phyloP scores from a whole-genome alignment of 768 basidiomycete genomes.

The Agrocybe pediades region DNA sequence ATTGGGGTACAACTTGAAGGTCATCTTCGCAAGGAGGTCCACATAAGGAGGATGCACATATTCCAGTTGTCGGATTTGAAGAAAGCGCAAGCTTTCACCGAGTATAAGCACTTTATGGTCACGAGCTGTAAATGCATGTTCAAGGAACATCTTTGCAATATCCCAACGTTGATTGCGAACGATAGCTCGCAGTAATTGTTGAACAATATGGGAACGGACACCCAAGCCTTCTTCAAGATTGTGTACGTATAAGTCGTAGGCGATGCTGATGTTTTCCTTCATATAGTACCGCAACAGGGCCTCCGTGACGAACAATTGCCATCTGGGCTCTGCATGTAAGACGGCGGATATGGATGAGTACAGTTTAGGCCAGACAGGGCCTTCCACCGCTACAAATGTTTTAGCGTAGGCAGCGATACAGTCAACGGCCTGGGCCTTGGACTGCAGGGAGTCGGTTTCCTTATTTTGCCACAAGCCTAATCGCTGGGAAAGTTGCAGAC shows the following conservation, averaged over 20 bases:
- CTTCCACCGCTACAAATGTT: constrained; percentile 28
- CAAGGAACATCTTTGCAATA: constrained; percentile 35
- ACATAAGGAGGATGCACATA: constrained; percentile 30
- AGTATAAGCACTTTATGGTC: constrained; percentile 38
- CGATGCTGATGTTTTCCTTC: constrained; percentile 5
- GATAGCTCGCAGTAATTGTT: constrained; percentile 33
- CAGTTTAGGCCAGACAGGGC: constrained; percentile 29
- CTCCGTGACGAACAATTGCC: constrained; percentile 30
- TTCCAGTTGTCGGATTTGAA: constrained; percentile 34
- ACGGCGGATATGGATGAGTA: constrained; percentile 27
- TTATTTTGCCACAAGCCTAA: constrained; percentile 27
- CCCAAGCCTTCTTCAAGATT: constrained; percentile 21
- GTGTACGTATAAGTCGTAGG: constrained; percentile 27
- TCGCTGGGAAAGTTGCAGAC: constrained; percentile 31
- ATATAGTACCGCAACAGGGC: constrained; percentile 14
- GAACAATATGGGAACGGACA: constrained; percentile 22
- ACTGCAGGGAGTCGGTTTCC: constrained; percentile 12
- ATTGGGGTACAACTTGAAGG: constrained; percentile 37
- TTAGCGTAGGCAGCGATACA: constrained; percentile 37
- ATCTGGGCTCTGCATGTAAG: constrained; percentile 22
- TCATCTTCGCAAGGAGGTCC: constrained; percentile 31
- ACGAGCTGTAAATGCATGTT: constrained; percentile 26
- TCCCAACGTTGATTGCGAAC: constrained; percentile 29
- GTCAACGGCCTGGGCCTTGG: constrained; percentile 29
- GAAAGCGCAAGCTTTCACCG: constrained; percentile 34